Evolutionary conservation across 2,329 filamentous ascomycete genomes (phyloP), one percentile per base, ranked within the genome.

Genomic region (Triangularia verruculosa): DNA sequence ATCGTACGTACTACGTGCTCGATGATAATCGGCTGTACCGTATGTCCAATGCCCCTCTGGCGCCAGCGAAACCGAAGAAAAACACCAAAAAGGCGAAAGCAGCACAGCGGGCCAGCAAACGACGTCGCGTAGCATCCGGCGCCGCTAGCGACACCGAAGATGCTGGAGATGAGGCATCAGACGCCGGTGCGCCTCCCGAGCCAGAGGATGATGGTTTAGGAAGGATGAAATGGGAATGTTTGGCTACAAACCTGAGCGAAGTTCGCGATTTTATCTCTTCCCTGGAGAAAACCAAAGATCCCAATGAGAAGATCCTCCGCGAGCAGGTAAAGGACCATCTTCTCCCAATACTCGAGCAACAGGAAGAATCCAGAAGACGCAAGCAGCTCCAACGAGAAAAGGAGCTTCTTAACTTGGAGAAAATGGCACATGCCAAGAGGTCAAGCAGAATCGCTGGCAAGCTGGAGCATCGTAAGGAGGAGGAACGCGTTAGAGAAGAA

Each of bases 11-110:
- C 74, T 96, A 90, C 72, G 89, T 98, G 2, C 84, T 99, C 3
- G 94, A 98, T 71, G 95, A 99, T 74, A 96, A 97, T 71, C 86
- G 95, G 66, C 81, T 99, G 51, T 99, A 99, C 75, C 90, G 93
- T 62, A 83, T 90, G 66, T 92, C 91, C n/a, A 91, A 96, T 64
- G 84, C 89, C 25, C 86, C 87, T 0, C 81, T 85, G 1, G 83
- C 86, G n/a, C 74, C 82, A 2, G 76, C 83, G 25, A 89, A 89
- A 72, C 80, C 85, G 1, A 81, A 82, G 75, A 86, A 83, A 69
- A 91, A 87, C 71, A 85, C 83, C 25, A 88, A 88, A 70, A 89
- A 87, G 69, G 82, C 83, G 4, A 88, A 85, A 76, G 86, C 83
- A 62, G 83, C 80, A 67, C 82, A 81, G 67, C 84, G 92, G 69